Evolutionary conservation across 768 basidiomycete genomes (phyloP).

Genomic region (Phlebiopsis flavidoalba): DNA sequence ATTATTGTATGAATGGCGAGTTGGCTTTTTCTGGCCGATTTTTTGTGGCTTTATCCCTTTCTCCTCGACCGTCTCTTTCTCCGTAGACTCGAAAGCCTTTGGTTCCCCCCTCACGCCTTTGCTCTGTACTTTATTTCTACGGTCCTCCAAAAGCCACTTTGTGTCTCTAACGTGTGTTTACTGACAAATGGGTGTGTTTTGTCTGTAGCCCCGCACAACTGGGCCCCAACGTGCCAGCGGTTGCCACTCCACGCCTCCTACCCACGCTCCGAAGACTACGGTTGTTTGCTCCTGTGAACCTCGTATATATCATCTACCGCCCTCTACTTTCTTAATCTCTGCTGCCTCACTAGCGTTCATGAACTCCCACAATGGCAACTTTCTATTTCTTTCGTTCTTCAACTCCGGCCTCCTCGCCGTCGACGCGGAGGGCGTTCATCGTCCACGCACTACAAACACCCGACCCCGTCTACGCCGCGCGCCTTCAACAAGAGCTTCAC

Average conservation of each 20-base stretch:
- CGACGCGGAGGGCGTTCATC: slow-evolving; percentile 18
- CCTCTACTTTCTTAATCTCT: background rate
- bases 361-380: slow-evolving; percentile 12
- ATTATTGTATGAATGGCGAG: too few relatives aligned
- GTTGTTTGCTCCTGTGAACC: background rate
- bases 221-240: background rate
- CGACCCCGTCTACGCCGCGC: slow-evolving; percentile 20
- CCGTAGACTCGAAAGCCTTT: background rate
- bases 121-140: background rate
- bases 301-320: background rate
- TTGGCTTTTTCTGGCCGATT: background rate
- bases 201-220: background rate
- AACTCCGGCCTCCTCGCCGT: slow-evolving; percentile 65
- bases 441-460: slow-evolving; percentile 18
- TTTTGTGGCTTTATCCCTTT: background rate
- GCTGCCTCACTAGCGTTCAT: background rate
- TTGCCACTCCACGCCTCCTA: background rate
- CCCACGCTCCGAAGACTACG: background rate
- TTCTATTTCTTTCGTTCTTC: slow-evolving; percentile 64
- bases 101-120: background rate
- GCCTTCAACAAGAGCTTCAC: slow-evolving; percentile 19
- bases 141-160: background rate
- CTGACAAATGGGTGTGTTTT: background rate
- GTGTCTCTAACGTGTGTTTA: background rate
- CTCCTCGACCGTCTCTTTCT: background rate